phyloP scores from a whole-genome alignment of 495 filamentous ascomycete genomes.

The Talaromyces thailandensis region DNA sequence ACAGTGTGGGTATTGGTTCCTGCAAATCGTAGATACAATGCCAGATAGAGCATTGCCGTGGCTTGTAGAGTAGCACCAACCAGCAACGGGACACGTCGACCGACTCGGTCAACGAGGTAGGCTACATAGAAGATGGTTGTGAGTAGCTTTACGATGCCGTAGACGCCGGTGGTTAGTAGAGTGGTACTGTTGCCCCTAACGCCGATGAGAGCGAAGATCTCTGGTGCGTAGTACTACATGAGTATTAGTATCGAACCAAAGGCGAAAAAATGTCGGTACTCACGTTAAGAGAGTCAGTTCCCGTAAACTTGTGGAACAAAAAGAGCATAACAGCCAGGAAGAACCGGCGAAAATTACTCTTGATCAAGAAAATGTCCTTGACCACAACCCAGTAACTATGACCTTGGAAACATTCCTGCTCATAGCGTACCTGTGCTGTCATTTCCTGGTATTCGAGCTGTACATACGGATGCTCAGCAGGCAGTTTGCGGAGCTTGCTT shows the following conservation, averaged over 20 bases:
- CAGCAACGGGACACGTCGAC: constrained; percentile 45
- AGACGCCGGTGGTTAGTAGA: constrained; percentile 33
- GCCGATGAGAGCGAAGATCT: constrained; percentile 34
- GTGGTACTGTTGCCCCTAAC: constrained; percentile 20
- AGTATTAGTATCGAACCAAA: neutral
- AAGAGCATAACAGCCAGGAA: neutral
- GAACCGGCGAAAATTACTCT: constrained; percentile 2
- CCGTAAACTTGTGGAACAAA: neutral
- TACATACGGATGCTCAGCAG: constrained; percentile 49
- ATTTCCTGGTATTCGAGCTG: constrained; percentile 27
- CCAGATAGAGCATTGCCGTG: neutral
- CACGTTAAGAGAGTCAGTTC: neutral
- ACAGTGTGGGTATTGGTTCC: neutral
- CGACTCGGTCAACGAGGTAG: constrained; percentile 44
- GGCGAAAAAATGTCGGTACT: neutral
- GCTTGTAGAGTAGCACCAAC: neutral
- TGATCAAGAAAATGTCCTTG: constrained; percentile 14
- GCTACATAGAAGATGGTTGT: constrained; percentile 47
- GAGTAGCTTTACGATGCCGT: constrained; percentile 36
- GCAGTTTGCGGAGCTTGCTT: constrained; percentile 48
- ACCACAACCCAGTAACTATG: neutral
- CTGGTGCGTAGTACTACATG: constrained; percentile 26
- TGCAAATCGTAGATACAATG: neutral
- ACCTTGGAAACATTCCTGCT: constrained; percentile 13
- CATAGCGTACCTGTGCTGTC: constrained; percentile 16